Conservation (phyloP, 352 stramenopile genomes). For the Blastocystis sp. region DNA sequence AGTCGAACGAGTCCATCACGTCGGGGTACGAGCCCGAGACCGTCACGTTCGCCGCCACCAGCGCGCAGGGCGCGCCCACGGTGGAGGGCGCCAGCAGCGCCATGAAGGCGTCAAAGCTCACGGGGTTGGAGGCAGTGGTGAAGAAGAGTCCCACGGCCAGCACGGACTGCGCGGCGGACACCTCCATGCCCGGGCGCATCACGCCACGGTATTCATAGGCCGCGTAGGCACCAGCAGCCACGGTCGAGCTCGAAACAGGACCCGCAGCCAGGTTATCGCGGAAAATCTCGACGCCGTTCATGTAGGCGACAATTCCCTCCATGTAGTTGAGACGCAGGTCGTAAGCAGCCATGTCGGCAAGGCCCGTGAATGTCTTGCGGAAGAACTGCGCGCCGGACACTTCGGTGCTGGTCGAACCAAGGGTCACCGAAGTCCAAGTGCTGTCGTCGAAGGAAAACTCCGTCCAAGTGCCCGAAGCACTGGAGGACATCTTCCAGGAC, state of each 20-base stretch:
- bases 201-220: no score
- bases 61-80: no score
- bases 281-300: no score
- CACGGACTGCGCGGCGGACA: neutral
- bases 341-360: no score
- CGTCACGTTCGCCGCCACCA: no score
- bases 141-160: conserved; percentile 26
- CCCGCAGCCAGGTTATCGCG: neutral
- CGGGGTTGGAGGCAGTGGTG: neutral
- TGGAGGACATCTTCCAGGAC: conserved; percentile 22
- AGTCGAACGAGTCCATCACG: no score
- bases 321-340: no score
- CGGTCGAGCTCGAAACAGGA: neutral
- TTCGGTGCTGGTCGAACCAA: neutral
- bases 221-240: conserved; percentile 32
- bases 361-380: no score
- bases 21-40: no score
- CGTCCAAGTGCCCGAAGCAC: neutral
- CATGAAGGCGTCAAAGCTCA: neutral
- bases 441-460: neutral
- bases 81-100: no score
- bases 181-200: neutral
- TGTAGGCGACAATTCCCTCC: no score
- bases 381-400: conserved; percentile 23
- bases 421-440: conserved; percentile 11